phyloP scores from a whole-genome alignment of 1,139 yeast genomes.

The Taiozyma sp. region DNA sequence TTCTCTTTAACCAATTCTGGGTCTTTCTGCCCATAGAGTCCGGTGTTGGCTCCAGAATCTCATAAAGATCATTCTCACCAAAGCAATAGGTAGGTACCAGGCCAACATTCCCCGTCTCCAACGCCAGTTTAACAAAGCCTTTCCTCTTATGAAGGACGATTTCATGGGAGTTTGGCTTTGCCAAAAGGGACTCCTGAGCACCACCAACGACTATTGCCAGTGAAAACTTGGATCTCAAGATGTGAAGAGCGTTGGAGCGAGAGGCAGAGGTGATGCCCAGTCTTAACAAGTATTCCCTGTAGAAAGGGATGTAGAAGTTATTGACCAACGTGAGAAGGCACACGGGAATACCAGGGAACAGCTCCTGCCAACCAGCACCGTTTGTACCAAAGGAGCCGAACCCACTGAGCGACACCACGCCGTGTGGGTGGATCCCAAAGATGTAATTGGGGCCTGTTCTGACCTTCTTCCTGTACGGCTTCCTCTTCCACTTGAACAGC shows the following conservation, averaged over 20 bases:
- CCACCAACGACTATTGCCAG: conserved; percentile 94
- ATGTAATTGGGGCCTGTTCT: conserved; percentile 71
- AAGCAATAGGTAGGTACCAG: conserved; percentile 89
- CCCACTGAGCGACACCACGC: conserved; percentile 90
- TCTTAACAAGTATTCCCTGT: conserved; percentile 78
- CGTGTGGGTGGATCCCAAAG: conserved; percentile 96
- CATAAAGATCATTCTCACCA: conserved; percentile 85
- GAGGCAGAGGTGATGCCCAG: conserved; percentile 87
- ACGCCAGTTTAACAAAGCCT: conserved; percentile 86
- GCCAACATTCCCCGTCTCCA: conserved; percentile 70
- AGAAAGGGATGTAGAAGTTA: conserved; percentile 84
- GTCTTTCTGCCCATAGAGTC: conserved; percentile 49
- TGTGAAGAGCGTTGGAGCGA: conserved; percentile 61
- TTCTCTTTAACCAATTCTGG: conserved; percentile 69
- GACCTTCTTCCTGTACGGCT: conserved; percentile 12
- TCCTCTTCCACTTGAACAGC: conserved; percentile 9
- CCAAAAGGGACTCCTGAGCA: conserved; percentile 82
- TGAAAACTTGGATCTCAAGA: conserved; percentile 67
- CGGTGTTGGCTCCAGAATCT: conserved; percentile 52
- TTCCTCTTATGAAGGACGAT: conserved; percentile 74
- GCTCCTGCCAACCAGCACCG: conserved; percentile 59
- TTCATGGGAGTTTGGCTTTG: conserved; percentile 55
- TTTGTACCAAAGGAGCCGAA: conserved; percentile 85
- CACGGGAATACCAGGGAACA: conserved; percentile 79
- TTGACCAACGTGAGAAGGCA: conserved; percentile 78